A percentile compares a stretch with the other conserved stretches of the same genome.
Conservation (phyloP, 2,329 filamentous ascomycete species). For the Nothomitra cinnamomea region DNA sequence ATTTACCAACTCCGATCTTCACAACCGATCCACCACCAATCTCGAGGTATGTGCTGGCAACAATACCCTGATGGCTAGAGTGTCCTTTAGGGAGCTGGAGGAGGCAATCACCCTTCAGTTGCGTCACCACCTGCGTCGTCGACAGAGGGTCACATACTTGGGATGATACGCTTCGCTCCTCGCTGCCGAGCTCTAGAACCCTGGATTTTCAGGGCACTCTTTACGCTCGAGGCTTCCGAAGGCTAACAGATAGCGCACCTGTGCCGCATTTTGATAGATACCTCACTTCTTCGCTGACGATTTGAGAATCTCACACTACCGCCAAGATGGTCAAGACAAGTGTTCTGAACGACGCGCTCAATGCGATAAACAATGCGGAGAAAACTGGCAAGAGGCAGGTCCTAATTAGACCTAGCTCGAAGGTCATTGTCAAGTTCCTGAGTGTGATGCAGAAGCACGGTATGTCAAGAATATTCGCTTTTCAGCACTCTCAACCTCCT, state of each 20-base stretch:
- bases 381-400: slow-evolving; percentile 99
- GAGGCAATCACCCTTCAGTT: slow-evolving; percentile 24
- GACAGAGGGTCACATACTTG: background rate
- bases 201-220: slow-evolving; percentile 46
- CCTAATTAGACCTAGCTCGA: slow-evolving; percentile 91
- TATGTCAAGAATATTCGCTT: slow-evolving; percentile 36
- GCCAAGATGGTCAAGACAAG: slow-evolving; percentile 98
- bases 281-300: slow-evolving; percentile 37
- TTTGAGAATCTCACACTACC: slow-evolving; percentile 65
- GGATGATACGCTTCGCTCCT: slow-evolving; percentile 29
- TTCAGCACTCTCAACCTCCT: background rate
- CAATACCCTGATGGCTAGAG: slow-evolving; percentile 12
- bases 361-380: slow-evolving; percentile 99
- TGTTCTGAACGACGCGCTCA: slow-evolving; percentile 98
- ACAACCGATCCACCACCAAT: background rate
- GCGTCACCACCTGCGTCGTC: slow-evolving; percentile 5
- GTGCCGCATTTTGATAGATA: slow-evolving; percentile 29
- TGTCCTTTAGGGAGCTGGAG: slow-evolving; percentile 32
- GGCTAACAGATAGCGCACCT: slow-evolving; percentile 33
- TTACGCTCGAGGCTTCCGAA: slow-evolving; percentile 47
- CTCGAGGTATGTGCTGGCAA: slow-evolving; percentile 1
- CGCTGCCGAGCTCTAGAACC: slow-evolving; percentile 50
- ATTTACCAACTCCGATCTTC: background rate
- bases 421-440: slow-evolving; percentile 99
- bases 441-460: slow-evolving; percentile 99